Evolutionary conservation across 805 yeast species (phyloP).

Genomic region (Metschnikowia cubensis): DNA sequence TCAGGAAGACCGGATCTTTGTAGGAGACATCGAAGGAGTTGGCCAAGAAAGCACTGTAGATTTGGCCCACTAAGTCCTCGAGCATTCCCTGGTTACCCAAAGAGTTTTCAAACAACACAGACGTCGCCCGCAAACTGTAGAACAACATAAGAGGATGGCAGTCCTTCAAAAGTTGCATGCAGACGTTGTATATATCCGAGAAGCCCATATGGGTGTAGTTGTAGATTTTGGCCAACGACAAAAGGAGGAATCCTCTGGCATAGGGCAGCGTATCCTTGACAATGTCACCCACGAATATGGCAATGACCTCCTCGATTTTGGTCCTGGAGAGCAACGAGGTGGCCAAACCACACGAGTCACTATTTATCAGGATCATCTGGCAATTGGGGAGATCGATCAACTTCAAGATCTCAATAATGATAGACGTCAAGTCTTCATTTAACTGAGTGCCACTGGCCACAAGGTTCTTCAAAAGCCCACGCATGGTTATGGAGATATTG

Average conservation of each 20-base stretch:
- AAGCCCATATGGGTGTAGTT: conserved; percentile 27
- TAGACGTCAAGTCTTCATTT: conserved; percentile 35
- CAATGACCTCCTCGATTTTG: conserved; percentile 24
- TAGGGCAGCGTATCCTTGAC: conserved; percentile 63
- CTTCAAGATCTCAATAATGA: conserved; percentile 50
- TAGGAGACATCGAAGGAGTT: conserved; percentile 37
- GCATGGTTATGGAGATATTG: conserved; percentile 62
- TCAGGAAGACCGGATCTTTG: conserved; percentile 28
- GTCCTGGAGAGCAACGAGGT: conserved; percentile 19
- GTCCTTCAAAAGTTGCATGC: conserved; percentile 60
- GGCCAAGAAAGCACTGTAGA: conserved; percentile 32
- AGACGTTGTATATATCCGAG: conserved; percentile 48
- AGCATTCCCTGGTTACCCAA: conserved; percentile 43
- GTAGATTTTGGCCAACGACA: conserved; percentile 30
- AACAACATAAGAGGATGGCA: conserved; percentile 83
- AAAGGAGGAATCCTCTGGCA: conserved; percentile 44
- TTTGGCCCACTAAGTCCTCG: conserved; percentile 32
- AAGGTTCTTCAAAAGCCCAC: conserved; percentile 39
- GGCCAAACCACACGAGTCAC: conserved; percentile 57
- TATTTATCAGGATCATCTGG: conserved; percentile 43
- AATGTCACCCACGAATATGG: conserved; percentile 50
- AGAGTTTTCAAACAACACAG: conserved; percentile 54
- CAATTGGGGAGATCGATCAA: conserved; percentile 38
- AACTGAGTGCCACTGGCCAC: conserved; percentile 18
- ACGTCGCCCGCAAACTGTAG: conserved; percentile 62